Evolutionary conservation across 768 basidiomycete species (phyloP).

Genomic region (Leccinum barrowsii): DNA sequence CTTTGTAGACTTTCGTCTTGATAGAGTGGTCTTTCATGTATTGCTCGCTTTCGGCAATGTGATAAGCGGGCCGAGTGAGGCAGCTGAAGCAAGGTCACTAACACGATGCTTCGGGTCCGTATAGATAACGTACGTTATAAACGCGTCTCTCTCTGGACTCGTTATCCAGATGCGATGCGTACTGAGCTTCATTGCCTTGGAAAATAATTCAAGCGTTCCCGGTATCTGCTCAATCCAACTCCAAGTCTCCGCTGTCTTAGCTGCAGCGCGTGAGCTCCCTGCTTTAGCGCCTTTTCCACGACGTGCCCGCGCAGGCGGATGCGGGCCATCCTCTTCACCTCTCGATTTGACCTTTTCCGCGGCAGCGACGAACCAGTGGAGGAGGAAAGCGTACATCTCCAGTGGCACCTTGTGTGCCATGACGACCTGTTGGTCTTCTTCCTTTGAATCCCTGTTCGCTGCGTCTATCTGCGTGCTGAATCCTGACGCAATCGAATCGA

Average conservation of each 20-base stretch:
- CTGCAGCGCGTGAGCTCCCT: constrained; percentile 36
- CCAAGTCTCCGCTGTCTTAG: constrained; percentile 52
- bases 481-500: constrained; percentile 82
- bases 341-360: constrained; percentile 72
- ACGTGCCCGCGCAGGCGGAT: constrained; percentile 45
- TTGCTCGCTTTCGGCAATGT: constrained; percentile 78
- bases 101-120: neutral
- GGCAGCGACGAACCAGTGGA: constrained; percentile 86
- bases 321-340: constrained; percentile 44
- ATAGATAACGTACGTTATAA: constrained; percentile 53
- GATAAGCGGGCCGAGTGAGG: constrained; percentile 83
- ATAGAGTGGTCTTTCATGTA: constrained; percentile 82
- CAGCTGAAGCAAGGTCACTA: constrained; percentile 49
- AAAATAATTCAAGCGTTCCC: constrained; percentile 61
- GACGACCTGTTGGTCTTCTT: constrained; percentile 61
- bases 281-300: constrained; percentile 62
- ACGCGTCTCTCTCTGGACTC: constrained; percentile 78
- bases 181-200: constrained; percentile 64
- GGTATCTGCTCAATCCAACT: constrained; percentile 80
- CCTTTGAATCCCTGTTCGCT: constrained; percentile 63
- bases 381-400: constrained; percentile 88
- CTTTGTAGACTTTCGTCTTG: constrained; percentile 75
- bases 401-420: constrained; percentile 67
- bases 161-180: constrained; percentile 88
- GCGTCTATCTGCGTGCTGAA: constrained; percentile 71